phyloP scores from a whole-genome alignment of 2,329 filamentous ascomycete genomes.

The Xylaria sp. region DNA sequence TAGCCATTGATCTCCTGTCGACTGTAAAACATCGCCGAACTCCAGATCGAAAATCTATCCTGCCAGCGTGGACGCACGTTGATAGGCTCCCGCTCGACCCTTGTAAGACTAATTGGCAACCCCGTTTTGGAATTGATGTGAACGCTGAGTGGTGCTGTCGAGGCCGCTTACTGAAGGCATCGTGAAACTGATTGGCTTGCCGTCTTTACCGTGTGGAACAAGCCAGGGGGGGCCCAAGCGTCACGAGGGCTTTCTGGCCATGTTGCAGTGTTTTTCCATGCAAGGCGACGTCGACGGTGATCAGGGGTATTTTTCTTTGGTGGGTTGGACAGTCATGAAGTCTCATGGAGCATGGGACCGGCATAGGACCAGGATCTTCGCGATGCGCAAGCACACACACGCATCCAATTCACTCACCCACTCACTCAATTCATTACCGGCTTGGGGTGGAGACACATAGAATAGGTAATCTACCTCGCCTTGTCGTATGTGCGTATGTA shows the following conservation, averaged over 20 bases:
- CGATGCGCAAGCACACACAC: neutral
- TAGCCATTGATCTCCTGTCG: constrained; percentile 19
- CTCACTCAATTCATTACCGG: too few species aligned
- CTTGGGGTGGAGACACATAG: neutral
- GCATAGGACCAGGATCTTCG: too few species aligned
- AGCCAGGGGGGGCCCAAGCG: constrained; percentile 26
- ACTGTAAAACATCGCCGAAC: constrained; percentile 25
- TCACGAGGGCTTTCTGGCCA: constrained; percentile 32
- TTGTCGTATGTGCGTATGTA: too few species aligned
- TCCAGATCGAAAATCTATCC: constrained; percentile 26
- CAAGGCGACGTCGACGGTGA: constrained; percentile 21
- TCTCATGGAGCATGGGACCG: constrained; percentile 5
- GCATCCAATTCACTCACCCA: too few species aligned
- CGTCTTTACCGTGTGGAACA: constrained; percentile 21
- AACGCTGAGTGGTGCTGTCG: constrained; percentile 26
- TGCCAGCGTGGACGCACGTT: constrained; percentile 20
- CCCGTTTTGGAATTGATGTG: constrained; percentile 24
- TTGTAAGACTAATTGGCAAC: constrained; percentile 19
- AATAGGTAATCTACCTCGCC: neutral
- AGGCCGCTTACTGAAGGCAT: constrained; percentile 18
- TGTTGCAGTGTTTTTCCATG: constrained; percentile 21
- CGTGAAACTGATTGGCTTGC: constrained; percentile 28
- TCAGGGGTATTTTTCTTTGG: constrained; percentile 21
- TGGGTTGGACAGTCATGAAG: constrained; percentile 12
- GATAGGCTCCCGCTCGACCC: constrained; percentile 25